phyloP scores from a whole-genome alignment of 495 filamentous ascomycete genomes.

The Neurospora sp. region DNA sequence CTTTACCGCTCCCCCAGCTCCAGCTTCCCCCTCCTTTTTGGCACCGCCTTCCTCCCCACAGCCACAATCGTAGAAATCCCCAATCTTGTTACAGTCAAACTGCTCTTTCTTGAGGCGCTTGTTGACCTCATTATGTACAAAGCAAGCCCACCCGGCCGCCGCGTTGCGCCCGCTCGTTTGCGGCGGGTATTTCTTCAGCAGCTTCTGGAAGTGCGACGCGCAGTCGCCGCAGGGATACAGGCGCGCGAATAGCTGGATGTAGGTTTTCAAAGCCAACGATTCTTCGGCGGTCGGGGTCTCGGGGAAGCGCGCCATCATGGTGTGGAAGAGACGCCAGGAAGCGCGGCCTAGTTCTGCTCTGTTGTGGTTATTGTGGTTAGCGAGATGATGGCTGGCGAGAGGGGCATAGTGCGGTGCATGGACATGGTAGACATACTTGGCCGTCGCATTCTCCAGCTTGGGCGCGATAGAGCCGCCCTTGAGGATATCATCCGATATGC shows the following conservation, averaged over 20 bases:
- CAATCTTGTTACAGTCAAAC: constrained; percentile 85
- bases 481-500: constrained; percentile 34
- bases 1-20: neutral
- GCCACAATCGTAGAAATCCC: constrained; percentile 91
- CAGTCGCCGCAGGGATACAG: constrained; percentile 96
- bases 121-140: constrained; percentile 93
- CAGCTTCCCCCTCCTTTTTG: constrained; percentile 11
- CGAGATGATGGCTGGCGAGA: neutral
- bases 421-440: constrained; percentile 46
- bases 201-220: constrained; percentile 76
- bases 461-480: constrained; percentile 77
- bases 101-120: constrained; percentile 66
- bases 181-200: constrained; percentile 77
- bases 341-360: constrained; percentile 84
- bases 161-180: constrained; percentile 75
- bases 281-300: constrained; percentile 76
- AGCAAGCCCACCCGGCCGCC: constrained; percentile 87
- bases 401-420: neutral
- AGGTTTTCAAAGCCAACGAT: constrained; percentile 70
- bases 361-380: constrained; percentile 8
- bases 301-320: constrained; percentile 88
- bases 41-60: constrained; percentile 66
- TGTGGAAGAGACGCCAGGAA: constrained; percentile 90
- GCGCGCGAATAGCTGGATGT: constrained; percentile 81
- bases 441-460: constrained; percentile 84